Percentiles rank a stretch among this genome's conserved stretches.
These are phyloP conservation scores for Vanderwaltozyma yarrowii DNA, from an alignment of 805 yeast genomes.

Conservation along the genomic window DNA sequence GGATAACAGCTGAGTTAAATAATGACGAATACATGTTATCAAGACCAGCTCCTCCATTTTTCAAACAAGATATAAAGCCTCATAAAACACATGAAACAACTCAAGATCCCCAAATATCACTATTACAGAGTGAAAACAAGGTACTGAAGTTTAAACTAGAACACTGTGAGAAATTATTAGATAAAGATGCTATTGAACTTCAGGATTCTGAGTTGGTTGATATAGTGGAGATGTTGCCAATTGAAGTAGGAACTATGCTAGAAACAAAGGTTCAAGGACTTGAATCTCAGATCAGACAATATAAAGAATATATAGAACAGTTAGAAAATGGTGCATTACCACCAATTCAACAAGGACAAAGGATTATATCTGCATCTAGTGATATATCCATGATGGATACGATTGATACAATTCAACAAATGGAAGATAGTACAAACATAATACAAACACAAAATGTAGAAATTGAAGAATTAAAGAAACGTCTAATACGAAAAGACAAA, in stretches of 20 bases:
- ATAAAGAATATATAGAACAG: slow-evolving; percentile 14
- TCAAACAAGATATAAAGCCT: neutral
- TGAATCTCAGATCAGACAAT: slow-evolving; percentile 26
- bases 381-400: slow-evolving; percentile 1
- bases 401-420: neutral
- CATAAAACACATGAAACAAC: slow-evolving; percentile 3
- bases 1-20: neutral
- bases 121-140: slow-evolving; percentile 51
- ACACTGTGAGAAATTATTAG: slow-evolving; percentile 56
- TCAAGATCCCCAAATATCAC: slow-evolving; percentile 29
- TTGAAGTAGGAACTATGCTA: slow-evolving; percentile 30
- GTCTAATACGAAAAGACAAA: slow-evolving; percentile 62
- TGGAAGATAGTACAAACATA: neutral
- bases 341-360: no score
- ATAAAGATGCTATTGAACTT: slow-evolving; percentile 44
- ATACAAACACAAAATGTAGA: slow-evolving; percentile 68
- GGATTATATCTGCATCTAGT: neutral
- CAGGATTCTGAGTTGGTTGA: slow-evolving; percentile 47
- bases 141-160: slow-evolving; percentile 58
- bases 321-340: slow-evolving; percentile 13
- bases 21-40: neutral
- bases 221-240: slow-evolving; percentile 47
- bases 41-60: slow-evolving; percentile 5
- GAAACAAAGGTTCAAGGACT: slow-evolving; percentile 21
- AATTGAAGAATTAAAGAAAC: slow-evolving; percentile 50